Base-by-base conservation (phyloP, 495 filamentous ascomycete genomes). In the Aspergillus bertholletiae region DNA sequence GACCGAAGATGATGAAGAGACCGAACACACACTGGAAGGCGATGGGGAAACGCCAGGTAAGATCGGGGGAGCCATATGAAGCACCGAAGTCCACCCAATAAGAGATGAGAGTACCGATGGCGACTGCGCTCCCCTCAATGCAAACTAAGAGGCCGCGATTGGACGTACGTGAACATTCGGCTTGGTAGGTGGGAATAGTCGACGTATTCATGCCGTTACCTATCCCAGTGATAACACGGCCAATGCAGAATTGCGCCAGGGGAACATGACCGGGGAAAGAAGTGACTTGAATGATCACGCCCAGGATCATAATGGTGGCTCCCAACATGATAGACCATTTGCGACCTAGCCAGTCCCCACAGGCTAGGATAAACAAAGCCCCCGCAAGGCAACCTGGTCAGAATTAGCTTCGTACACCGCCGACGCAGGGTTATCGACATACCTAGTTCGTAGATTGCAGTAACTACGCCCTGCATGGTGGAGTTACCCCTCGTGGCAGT, bases 11-110 rank as follows among this genome's bases (percentile, higher is more conserved):
- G 57, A 91, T 81, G 61, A 88, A 69, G 6, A 90, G 20, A 40
- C 84, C 86, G 57, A 92, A 91, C 39, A 90, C 51, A 49, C 88
- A 75, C 74, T 92, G 89, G 80, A 93, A 90, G 15, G 86, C 86
- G 55, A 92, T 90, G n/a, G 89, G 89, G 74, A 92, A 89, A 17
- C 89, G 80, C 89, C 89, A 92, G 17, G 81, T 79, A 5, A 90
- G 71, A 58, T 84, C 79, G 8, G 70, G 58, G 3, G 81, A 78
- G 3, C 85, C 87, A 43, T 87, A 93, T 8, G 81, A 82, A 21
- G 86, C 82, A 27, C 89, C 89, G 58, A 88, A 94, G 58, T 92
- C 88, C 53, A 94, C 83, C 89, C 89, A 94, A 71, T 92, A 92
- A 11, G 88, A 87, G 39, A 92, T 88, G 58, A 87, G 66, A 49